Evolutionary conservation across 192 early-diverging fungal species (phyloP).

Genomic region (Allomyces javanicus): DNA sequence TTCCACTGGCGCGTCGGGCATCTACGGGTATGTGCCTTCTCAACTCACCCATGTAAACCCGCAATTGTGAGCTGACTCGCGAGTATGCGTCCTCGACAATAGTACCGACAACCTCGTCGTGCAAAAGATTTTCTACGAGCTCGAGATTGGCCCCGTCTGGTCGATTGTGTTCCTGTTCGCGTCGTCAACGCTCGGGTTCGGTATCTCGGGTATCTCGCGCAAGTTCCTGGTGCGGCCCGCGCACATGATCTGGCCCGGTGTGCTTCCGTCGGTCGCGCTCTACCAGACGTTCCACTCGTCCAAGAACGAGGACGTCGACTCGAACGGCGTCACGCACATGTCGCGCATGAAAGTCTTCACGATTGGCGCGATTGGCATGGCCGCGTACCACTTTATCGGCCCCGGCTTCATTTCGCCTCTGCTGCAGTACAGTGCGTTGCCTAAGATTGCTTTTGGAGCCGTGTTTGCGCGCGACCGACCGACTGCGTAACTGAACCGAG

Average conservation of each 20-base stretch:
- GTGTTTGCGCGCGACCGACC: too few relatives aligned
- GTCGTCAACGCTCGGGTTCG: slow-evolving; percentile 31
- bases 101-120: slow-evolving; percentile 23
- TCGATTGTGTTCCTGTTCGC: slow-evolving; percentile 20
- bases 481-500: too few relatives aligned
- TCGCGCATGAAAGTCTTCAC: slow-evolving; percentile 29
- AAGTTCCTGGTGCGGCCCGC: slow-evolving; percentile 27
- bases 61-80: too few relatives aligned
- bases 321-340: slow-evolving; percentile 3
- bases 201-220: slow-evolving; percentile 28
- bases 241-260: slow-evolving; percentile 31
- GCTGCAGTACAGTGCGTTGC: slow-evolving; percentile 35
- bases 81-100: too few relatives aligned
- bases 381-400: slow-evolving; percentile 28
- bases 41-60: too few relatives aligned
- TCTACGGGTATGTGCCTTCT: slow-evolving; percentile 19
- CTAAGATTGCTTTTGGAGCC: slow-evolving; percentile 6
- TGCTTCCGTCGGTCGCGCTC: slow-evolving; percentile 21
- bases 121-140: slow-evolving; percentile 34
- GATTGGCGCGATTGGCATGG: slow-evolving; percentile 19
- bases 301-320: slow-evolving; percentile 11
- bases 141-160: slow-evolving; percentile 18
- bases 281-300: slow-evolving; percentile 23
- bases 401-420: slow-evolving; percentile 48
- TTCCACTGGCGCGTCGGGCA: slow-evolving; percentile 43